Evolutionary conservation across 768 basidiomycete genomes (phyloP), one percentile per base, ranked within the genome.

Genomic region (Psilocybe azurescens): DNA sequence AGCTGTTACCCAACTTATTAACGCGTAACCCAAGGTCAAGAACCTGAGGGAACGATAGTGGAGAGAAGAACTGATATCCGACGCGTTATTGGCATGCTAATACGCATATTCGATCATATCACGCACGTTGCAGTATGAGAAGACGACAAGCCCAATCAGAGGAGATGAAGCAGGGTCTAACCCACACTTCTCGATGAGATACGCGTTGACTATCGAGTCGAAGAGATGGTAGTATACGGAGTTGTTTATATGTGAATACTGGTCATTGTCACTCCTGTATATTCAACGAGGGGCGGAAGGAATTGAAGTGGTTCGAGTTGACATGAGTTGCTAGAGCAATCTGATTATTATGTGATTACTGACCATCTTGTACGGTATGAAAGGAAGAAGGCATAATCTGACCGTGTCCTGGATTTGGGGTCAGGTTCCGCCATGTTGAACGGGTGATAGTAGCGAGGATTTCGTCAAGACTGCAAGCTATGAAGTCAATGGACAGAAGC

Each of bases 241-340:
- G 73, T 94, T 94, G 75, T 94, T 93, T 69, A 93, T 78, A 63
- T 94, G 92, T 11, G 84, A 81, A 70, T 94, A 94, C 67, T 93
- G 91, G 78, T 94, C 92, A 68, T 93, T 94, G 80, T 94, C 92
- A 67, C 84, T 90, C 92, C 92, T 94, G 50, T 29, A 50, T 28
- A 18, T 32, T 32, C 44, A 48, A 46, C 41, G 14, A 13, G 14
- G 5, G n/a, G 2, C n/a, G 41, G 41, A 44, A 9, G 33, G 33
- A 18, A 39, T n/a, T 14, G 30, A 47, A 3, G 16, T 3, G 5
- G 20, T 30, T 32, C 14, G 13, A 20, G 24, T 51, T 14, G 36
- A 14, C 44, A 33, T 58, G n/a, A 30, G 11, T 44, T 55, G 30
- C 7, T 24, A 7, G 20, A 28, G 38, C 49, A 29, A 38, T 11